A percentile compares a stretch with the other conserved stretches of the same genome.
Evolutionary conservation across 345 rosid genomes (phyloP).

Genomic region (Camelina neglecta): DNA sequence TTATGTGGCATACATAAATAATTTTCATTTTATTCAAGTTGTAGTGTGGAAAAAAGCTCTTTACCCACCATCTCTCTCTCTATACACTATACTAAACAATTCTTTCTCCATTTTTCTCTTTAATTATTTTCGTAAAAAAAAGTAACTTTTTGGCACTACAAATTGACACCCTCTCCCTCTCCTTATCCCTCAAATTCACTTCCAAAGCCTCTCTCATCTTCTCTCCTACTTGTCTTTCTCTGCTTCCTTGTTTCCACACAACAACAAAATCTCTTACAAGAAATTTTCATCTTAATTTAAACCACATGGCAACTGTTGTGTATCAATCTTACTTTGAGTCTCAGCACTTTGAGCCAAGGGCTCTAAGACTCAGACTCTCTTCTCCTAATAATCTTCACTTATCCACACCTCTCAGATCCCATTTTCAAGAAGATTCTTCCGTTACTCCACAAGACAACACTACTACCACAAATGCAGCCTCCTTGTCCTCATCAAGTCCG

Average conservation of each 20-base stretch:
- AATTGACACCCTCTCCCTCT: conserved; percentile 37
- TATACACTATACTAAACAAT: conserved; percentile 30
- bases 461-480: conserved; percentile 33
- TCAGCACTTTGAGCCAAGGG: conserved; percentile 57
- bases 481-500: conserved; percentile 36
- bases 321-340: conserved; percentile 68
- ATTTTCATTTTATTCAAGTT: conserved; percentile 40
- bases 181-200: conserved; percentile 49
- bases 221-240: conserved; percentile 23
- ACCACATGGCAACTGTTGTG: conserved; percentile 69
- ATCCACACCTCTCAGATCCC: conserved; percentile 48
- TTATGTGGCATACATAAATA: conserved; percentile 41
- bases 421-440: conserved; percentile 42
- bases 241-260: conserved; percentile 25
- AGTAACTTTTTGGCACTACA: conserved; percentile 44
- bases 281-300: neutral
- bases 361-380: conserved; percentile 63
- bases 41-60: conserved; percentile 41
- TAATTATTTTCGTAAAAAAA: neutral
- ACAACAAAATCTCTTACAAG: conserved; percentile 25
- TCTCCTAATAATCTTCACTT: conserved; percentile 48
- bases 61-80: conserved; percentile 43
- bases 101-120: conserved; percentile 13
- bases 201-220: conserved; percentile 34
- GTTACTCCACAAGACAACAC: conserved; percentile 33